Base-by-base conservation (phyloP, 1,284 basidiomycete species). In the Athelia psychrophila region DNA sequence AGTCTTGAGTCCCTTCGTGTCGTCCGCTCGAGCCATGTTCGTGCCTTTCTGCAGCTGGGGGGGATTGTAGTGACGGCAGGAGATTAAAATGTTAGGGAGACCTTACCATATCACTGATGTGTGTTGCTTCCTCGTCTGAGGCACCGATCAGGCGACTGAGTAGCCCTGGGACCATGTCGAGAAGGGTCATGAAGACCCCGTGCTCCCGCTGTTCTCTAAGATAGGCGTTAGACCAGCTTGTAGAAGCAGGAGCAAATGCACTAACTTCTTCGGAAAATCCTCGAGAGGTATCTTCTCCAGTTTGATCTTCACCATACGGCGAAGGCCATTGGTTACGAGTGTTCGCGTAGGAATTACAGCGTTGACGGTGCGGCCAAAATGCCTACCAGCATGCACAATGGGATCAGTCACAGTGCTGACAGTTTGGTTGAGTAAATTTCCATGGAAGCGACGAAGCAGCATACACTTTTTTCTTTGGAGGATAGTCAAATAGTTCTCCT, bases 21-120 rank as follows among this genome's bases (percentile, higher is more conserved):
- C 42, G 23, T 58, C 55, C 1, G 40, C 52, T 22, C 57, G 42
- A 9, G 53, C 51, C 25, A 50, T 51, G 24, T 49, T 52, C 0
- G 19, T 45, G 22, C 57, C 53, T 33, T 50, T 56, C 23, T 56
- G 53, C 18, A 58, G 49, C 58, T 58, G 27, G 9, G 33, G 27
- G 20, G n/a, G 42, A 15, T 4, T 23, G 10, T 6, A 22, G 5
- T 49, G 9, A 42, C n/a, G 20, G 20, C 9, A n/a, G 16, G n/a
- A 42, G 6, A 9, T 8, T 18, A 42, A 22, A 16, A 8, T 8
- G 20, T n/a, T 16, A n/a, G n/a, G 6, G 16, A 42, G 9, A 22
- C 9, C 38, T 6, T 8, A 42, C 38, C 38, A 42, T 18, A n/a
- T n/a, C n/a, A 16, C n/a, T 6, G 6, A 22, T 5, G n/a, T 18